phyloP scores from a whole-genome alignment of 2,329 filamentous ascomycete genomes.

The Biscogniauxia mediterranea region DNA sequence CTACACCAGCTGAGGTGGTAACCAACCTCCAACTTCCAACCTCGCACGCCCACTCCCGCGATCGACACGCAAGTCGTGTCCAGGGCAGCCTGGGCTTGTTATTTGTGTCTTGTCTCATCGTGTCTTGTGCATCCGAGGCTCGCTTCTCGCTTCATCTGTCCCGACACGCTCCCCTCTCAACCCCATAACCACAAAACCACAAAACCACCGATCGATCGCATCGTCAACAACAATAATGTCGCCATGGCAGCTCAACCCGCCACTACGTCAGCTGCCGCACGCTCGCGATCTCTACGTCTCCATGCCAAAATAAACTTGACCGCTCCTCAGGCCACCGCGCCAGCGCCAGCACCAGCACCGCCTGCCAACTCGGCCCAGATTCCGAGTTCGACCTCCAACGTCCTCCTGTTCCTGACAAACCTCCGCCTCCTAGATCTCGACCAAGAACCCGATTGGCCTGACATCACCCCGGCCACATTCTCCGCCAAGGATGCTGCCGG shows the following conservation, averaged over 20 bases:
- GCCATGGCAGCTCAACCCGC: conserved; percentile 33
- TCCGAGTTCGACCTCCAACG: conserved; percentile 46
- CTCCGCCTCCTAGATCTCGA: conserved; percentile 81
- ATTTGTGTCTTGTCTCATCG: too few relatives aligned
- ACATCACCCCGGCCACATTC: conserved; percentile 69
- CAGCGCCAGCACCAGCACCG: conserved; percentile 12
- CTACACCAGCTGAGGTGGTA: too few relatives aligned
- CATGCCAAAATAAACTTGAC: conserved; percentile 29
- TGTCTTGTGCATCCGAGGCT: too few relatives aligned
- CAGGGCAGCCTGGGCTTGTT: too few relatives aligned
- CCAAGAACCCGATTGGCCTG: conserved; percentile 74
- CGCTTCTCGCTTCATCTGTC: too few relatives aligned
- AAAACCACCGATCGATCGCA: conserved; percentile 4
- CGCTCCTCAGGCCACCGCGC: conserved; percentile 23
- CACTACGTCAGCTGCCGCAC: conserved; percentile 27
- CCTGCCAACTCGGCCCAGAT: conserved; percentile 16
- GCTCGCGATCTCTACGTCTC: conserved; percentile 30
- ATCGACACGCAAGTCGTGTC: too few relatives aligned
- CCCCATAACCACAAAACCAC: conserved; percentile 21
- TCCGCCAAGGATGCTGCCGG: conserved; percentile 62
- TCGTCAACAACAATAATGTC: conserved; percentile 27
- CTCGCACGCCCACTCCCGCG: too few relatives aligned
- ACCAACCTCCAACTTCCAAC: too few relatives aligned
- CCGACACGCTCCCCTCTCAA: too few relatives aligned
- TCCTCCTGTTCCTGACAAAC: conserved; percentile 76